Percentiles rank a stretch among this genome's conserved stretches.
Conservation (phyloP, 306 rosid genomes). For the Delonix regia region DNA sequence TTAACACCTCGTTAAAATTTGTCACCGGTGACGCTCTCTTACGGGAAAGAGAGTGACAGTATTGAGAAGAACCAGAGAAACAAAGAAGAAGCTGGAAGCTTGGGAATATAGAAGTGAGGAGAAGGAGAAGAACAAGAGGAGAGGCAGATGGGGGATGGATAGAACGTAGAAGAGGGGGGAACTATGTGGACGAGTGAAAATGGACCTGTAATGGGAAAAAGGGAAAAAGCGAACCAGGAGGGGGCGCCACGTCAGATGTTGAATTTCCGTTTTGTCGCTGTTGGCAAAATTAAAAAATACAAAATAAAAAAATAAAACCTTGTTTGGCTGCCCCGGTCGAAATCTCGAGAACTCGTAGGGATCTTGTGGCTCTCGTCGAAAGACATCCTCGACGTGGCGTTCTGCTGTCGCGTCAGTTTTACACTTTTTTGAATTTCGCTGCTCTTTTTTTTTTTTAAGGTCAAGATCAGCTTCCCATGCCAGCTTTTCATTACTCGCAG, state of each 20-base stretch:
- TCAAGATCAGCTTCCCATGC: not conserved
- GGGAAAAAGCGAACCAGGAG: constrained; percentile 8
- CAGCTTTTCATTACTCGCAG: constrained; percentile 26
- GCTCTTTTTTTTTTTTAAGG: not conserved
- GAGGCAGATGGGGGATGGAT: not conserved
- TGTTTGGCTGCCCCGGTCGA: constrained; percentile 13
- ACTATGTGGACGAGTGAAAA: not conserved
- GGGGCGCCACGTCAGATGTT: constrained; percentile 53
- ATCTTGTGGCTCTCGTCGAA: constrained; percentile 65
- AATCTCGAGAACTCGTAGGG: constrained; percentile 49
- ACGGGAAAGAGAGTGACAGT: not conserved
- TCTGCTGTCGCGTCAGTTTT: not conserved
- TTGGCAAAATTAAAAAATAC: not conserved
- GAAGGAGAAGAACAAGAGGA: not conserved
- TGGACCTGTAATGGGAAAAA: constrained; percentile 24
- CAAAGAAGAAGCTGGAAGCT: constrained; percentile 11
- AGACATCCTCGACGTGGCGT: constrained; percentile 38
- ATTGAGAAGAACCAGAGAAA: not conserved
- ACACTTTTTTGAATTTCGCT: constrained; percentile 15
- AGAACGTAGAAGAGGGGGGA: not conserved
- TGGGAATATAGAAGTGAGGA: not conserved
- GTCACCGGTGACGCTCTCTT: not conserved
- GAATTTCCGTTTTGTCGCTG: constrained; percentile 7
- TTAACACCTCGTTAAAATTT: not conserved
- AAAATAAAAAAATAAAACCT: not conserved